phyloP scores from a whole-genome alignment of 2,329 filamentous ascomycete genomes.

The Ophiobolus disseminans region DNA sequence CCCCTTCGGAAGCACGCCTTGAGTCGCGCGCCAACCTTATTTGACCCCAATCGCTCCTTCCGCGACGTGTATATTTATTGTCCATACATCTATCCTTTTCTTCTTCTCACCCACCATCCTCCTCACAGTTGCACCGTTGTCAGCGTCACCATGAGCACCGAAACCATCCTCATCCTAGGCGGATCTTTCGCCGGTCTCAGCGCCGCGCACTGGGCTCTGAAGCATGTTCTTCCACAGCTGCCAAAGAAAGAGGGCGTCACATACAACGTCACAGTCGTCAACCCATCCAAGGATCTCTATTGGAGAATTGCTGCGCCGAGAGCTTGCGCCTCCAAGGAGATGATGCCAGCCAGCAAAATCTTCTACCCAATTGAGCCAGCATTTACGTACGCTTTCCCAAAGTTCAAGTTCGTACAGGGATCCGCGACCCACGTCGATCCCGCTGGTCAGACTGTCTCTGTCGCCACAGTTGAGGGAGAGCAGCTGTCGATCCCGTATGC shows the following conservation, averaged over 20 bases:
- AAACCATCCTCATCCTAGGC: conserved; percentile 47
- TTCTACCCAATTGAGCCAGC: conserved; percentile 60
- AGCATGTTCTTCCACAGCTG: conserved; percentile 44
- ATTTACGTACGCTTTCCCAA: conserved; percentile 59
- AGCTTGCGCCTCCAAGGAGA: conserved; percentile 58
- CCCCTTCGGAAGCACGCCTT: conserved; percentile 19
- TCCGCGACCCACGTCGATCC: conserved; percentile 58
- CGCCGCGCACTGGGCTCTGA: conserved; percentile 47
- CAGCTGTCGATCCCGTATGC: conserved; percentile 55
- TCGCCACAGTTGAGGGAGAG: conserved; percentile 42
- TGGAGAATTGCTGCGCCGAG: conserved; percentile 63
- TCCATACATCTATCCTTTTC: conserved; percentile 8
- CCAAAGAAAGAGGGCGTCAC: conserved; percentile 44
- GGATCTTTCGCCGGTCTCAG: conserved; percentile 46
- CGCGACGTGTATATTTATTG: conserved; percentile 5
- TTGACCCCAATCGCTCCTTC: conserved; percentile 13
- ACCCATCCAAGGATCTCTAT: conserved; percentile 62
- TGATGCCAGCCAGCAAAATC: conserved; percentile 58
- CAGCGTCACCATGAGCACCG: conserved; percentile 35
- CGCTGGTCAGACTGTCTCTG: conserved; percentile 53
- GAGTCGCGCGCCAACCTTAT: conserved; percentile 19
- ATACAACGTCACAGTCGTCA: conserved; percentile 64
- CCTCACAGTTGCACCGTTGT: conserved; percentile 7
- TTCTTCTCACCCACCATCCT: conserved; percentile 1
- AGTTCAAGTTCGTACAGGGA: conserved; percentile 61